Evolutionary conservation across 2,329 filamentous ascomycete genomes (phyloP).

Genomic region (Trichocomaceae sp.): DNA sequence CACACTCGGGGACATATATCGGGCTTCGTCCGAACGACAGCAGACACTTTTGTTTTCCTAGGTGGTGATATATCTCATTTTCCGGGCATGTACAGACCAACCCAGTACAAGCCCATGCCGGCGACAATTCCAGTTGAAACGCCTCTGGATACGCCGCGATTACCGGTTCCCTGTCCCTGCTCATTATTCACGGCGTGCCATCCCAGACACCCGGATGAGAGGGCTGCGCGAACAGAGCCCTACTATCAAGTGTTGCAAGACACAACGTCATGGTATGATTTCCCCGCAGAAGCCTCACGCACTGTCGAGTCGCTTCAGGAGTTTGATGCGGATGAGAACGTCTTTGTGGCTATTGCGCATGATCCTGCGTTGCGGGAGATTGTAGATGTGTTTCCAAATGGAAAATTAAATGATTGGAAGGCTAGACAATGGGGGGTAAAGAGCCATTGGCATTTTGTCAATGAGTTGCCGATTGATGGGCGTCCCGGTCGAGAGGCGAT

Average conservation of each 20-base stretch:
- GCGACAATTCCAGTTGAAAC: slow-evolving; percentile 18
- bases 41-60: slow-evolving; percentile 37
- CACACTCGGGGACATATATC: slow-evolving; percentile 24
- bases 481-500: slow-evolving; percentile 7
- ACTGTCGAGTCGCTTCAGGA: slow-evolving; percentile 24
- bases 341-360: slow-evolving; percentile 28
- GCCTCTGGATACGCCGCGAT: slow-evolving; percentile 14
- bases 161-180: slow-evolving; percentile 19
- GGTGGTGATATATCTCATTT: slow-evolving; percentile 42
- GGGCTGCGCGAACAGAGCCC: slow-evolving; percentile 16
- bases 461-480: slow-evolving; percentile 16
- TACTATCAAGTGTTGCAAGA: slow-evolving; percentile 17
- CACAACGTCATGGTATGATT: slow-evolving; percentile 17
- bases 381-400: slow-evolving; percentile 21
- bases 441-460: slow-evolving; percentile 22
- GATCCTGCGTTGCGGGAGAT: slow-evolving; percentile 21
- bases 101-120: slow-evolving; percentile 23
- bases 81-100: slow-evolving; percentile 29
- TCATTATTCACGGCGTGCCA: slow-evolving; percentile 21
- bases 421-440: slow-evolving; percentile 20
- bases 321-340: slow-evolving; percentile 21
- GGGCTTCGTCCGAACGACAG: slow-evolving; percentile 22
- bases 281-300: slow-evolving; percentile 17
- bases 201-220: slow-evolving; percentile 13
- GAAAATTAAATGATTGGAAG: slow-evolving; percentile 26